These are phyloP conservation scores for Boletellus emodensis DNA, from an alignment of 768 basidiomycete genomes.

Conservation along the genomic window DNA sequence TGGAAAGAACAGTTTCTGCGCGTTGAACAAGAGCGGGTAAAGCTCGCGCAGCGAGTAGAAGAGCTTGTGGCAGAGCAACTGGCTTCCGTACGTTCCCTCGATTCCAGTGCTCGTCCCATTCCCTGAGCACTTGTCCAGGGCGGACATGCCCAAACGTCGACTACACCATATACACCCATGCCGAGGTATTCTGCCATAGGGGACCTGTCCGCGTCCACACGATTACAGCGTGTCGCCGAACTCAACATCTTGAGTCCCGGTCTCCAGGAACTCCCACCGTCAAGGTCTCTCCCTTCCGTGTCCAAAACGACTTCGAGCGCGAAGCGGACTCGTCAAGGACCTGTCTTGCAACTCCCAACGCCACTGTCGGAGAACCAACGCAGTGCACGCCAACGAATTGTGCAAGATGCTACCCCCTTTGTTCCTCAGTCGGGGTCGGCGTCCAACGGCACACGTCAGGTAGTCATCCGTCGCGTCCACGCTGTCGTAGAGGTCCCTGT, in stretches of 20 bases:
- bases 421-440: constrained; percentile 5
- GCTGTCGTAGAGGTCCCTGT: constrained; percentile 56
- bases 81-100: constrained; percentile 34
- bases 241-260: constrained; percentile 21
- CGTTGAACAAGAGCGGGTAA: constrained; percentile 64
- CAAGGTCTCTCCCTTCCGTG: constrained; percentile 30
- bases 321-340: constrained; percentile 9
- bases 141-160: constrained; percentile 12
- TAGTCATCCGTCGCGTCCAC: constrained; percentile 59
- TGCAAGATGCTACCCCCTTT: constrained; percentile 2
- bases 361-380: constrained; percentile 31
- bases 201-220: constrained; percentile 30
- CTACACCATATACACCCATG: constrained; percentile 35
- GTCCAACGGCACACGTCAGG: constrained; percentile 16
- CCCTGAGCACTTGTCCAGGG: constrained; percentile 10
- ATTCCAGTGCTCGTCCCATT: neutral
- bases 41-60: constrained; percentile 53
- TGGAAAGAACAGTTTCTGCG: constrained; percentile 81
- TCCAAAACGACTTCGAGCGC: constrained; percentile 17
- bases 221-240: constrained; percentile 12
- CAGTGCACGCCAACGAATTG: constrained; percentile 18
- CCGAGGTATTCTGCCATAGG: constrained; percentile 15
- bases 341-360: constrained; percentile 25
- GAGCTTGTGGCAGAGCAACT: constrained; percentile 53
- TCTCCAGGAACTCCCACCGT: constrained; percentile 30